Percentiles rank a stretch among this genome's conserved stretches.
These are phyloP conservation scores for Gnaphalium uliginosum DNA, from an alignment of 129 eudicot genomes.

Conservation along the genomic window DNA sequence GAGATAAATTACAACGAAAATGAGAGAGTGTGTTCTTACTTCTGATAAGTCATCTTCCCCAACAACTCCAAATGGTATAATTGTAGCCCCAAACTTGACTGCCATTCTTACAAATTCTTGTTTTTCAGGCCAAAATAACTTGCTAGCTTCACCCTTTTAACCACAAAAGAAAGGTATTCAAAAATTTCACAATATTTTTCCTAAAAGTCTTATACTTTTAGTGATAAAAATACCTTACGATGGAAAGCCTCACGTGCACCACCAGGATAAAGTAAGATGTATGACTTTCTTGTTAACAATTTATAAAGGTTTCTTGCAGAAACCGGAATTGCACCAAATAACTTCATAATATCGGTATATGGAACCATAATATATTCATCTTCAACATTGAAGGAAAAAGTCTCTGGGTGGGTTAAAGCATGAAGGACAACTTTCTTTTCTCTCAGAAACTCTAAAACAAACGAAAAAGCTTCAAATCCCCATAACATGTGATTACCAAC, in stretches of 20 bases:
- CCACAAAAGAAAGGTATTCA: background rate
- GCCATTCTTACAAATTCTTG: slow-evolving; percentile 45
- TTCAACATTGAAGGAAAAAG: slow-evolving; percentile 20
- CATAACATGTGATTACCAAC: slow-evolving; percentile 89
- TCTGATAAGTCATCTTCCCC: slow-evolving; percentile 42
- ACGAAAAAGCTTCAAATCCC: slow-evolving; percentile 60
- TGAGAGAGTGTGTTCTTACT: slow-evolving; percentile 21
- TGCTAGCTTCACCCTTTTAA: slow-evolving; percentile 30
- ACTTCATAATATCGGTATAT: slow-evolving; percentile 23
- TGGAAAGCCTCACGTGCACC: slow-evolving; percentile 36
- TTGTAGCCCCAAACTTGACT: slow-evolving; percentile 37
- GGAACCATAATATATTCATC: slow-evolving; percentile 27
- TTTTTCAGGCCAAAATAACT: slow-evolving; percentile 43
- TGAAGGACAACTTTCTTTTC: slow-evolving; percentile 48
- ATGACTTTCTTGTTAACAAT: slow-evolving; percentile 32
- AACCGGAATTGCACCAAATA: slow-evolving; percentile 34
- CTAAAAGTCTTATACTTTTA: background rate
- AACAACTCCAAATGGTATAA: slow-evolving; percentile 38
- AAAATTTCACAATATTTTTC: background rate
- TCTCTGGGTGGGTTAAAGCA: slow-evolving; percentile 36
- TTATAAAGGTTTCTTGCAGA: slow-evolving; percentile 35
- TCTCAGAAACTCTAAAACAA: slow-evolving; percentile 53
- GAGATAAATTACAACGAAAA: background rate
- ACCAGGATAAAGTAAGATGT: slow-evolving; percentile 35
- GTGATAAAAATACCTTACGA: slow-evolving; percentile 25